phyloP scores from a whole-genome alignment of 768 basidiomycete species.

The Lactifluus piperatus region DNA sequence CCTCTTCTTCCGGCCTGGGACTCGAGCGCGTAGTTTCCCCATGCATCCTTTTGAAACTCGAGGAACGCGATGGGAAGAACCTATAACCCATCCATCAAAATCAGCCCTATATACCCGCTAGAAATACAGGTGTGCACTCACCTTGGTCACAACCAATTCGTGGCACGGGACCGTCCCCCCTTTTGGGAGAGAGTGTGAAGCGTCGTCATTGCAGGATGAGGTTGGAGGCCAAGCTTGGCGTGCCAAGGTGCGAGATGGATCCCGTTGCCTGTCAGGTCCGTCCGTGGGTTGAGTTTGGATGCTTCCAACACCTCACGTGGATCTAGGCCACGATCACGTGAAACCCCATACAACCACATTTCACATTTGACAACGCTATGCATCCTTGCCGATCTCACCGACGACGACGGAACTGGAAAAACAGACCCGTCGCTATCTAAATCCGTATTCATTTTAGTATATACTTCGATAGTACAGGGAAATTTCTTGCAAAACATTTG shows the following conservation, averaged over 20 bases:
- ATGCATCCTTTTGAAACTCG: too few relatives aligned
- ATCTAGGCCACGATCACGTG: conserved; percentile 36
- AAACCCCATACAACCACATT: too few relatives aligned
- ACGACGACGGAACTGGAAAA: too few relatives aligned
- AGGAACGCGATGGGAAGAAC: conserved; percentile 71
- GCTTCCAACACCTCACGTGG: conserved; percentile 78
- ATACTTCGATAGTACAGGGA: too few relatives aligned
- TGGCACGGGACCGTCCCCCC: conserved; percentile 63
- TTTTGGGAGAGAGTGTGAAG: conserved; percentile 71
- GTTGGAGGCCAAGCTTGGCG: too few relatives aligned
- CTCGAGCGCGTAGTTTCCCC: conserved; percentile 46
- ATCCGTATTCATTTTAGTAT: too few relatives aligned
- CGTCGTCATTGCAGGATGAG: conserved; percentile 66
- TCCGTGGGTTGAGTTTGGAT: conserved; percentile 50
- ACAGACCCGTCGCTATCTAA: too few relatives aligned
- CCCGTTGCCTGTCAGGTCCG: conserved; percentile 84
- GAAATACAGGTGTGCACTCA: conserved; percentile 22
- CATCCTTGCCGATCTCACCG: too few relatives aligned
- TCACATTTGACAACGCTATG: too few relatives aligned
- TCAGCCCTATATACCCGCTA: neutral
- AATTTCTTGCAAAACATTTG: too few relatives aligned
- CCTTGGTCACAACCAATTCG: conserved; percentile 66
- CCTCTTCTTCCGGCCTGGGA: too few relatives aligned
- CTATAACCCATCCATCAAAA: conserved; percentile 27
- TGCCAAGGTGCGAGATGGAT: conserved; percentile 83